Conservation (phyloP, 495 filamentous ascomycete species). For the Aspergillus diversus region DNA sequence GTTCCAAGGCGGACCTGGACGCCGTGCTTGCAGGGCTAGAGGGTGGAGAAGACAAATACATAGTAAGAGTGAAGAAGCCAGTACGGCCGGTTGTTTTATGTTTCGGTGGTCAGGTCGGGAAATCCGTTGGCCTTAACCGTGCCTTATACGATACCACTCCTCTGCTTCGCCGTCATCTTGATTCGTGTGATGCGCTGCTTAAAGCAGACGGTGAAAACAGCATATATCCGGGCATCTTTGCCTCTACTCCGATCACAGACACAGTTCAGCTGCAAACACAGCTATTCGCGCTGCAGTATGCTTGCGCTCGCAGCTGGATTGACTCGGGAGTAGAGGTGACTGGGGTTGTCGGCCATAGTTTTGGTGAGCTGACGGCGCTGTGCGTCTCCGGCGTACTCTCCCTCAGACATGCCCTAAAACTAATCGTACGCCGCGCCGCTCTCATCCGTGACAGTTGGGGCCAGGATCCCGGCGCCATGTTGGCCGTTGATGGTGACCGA, state of each 20-base stretch:
- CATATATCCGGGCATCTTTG: conserved; percentile 55
- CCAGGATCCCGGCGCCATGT: conserved; percentile 52
- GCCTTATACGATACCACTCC: conserved; percentile 36
- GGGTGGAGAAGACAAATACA: conserved; percentile 2
- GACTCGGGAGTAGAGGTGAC: conserved; percentile 38
- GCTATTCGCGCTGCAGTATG: conserved; percentile 54
- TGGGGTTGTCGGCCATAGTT: conserved; percentile 56
- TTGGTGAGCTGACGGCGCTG: conserved; percentile 51
- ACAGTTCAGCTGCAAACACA: conserved; percentile 47
- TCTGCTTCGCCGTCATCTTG: conserved; percentile 45
- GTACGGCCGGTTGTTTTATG: conserved; percentile 49
- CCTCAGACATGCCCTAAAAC: conserved; percentile 39
- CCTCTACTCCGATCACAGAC: conserved; percentile 37
- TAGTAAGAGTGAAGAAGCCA: conserved; percentile 23
- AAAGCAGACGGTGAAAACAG: conserved; percentile 32
- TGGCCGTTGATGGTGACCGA: conserved; percentile 49
- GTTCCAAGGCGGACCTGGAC: conserved; percentile 16
- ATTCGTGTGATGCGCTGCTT: conserved; percentile 22
- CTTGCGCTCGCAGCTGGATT: conserved; percentile 51
- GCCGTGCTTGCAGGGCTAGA: conserved; percentile 4
- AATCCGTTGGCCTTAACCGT: conserved; percentile 44
- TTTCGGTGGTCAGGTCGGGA: conserved; percentile 58
- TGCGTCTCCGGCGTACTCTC: conserved; percentile 41
- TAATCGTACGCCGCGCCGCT: conserved; percentile 47
- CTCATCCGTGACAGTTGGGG: conserved; percentile 54